These are phyloP conservation scores for Micractinium sp. DNA, from an alignment of 139 green algal species.

Conservation along the genomic window DNA sequence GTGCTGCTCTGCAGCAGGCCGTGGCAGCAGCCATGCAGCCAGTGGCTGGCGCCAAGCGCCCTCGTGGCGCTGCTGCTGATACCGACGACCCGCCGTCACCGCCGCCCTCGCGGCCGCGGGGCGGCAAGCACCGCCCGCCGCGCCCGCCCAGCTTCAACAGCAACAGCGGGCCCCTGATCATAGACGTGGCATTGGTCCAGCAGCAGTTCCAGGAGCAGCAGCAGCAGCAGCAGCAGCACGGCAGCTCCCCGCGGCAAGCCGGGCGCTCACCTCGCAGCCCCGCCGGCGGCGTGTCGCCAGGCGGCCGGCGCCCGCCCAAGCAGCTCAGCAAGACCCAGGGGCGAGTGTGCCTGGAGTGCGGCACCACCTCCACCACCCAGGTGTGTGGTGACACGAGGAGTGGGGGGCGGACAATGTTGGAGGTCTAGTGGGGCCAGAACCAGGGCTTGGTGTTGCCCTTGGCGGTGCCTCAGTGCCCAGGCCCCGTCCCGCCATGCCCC, in stretches of 20 bases:
- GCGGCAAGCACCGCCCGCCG: constrained; percentile 1
- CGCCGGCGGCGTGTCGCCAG: not conserved
- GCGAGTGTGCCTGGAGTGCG: constrained; percentile 27
- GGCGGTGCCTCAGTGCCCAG: not conserved
- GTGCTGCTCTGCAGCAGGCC: not conserved
- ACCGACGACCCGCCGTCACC: not conserved
- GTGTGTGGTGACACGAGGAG: not conserved
- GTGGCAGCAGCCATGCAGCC: constrained; percentile 11
- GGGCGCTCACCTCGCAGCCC: constrained; percentile 12
- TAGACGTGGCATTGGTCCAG: not conserved
- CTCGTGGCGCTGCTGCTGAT: not conserved
- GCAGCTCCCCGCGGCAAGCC: not conserved
- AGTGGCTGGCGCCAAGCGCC: constrained; percentile 6
- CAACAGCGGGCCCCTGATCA: not conserved
- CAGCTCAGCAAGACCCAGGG: constrained; percentile 22
- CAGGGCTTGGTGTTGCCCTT: not conserved
- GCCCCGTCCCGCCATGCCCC: not conserved
- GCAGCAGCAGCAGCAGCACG: not conserved
- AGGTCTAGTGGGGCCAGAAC: too few relatives aligned
- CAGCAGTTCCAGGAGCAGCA: not conserved
- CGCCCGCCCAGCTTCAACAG: not conserved
- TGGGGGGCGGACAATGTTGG: not conserved
- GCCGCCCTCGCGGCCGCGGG: not conserved
- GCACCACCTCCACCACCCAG: constrained; percentile 7
- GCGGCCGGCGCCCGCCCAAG: too few relatives aligned